A percentile compares a stretch with the other conserved stretches of the same genome.
Conservation (phyloP, 257 asterid genomes). For the Osmanthus fragrans region DNA sequence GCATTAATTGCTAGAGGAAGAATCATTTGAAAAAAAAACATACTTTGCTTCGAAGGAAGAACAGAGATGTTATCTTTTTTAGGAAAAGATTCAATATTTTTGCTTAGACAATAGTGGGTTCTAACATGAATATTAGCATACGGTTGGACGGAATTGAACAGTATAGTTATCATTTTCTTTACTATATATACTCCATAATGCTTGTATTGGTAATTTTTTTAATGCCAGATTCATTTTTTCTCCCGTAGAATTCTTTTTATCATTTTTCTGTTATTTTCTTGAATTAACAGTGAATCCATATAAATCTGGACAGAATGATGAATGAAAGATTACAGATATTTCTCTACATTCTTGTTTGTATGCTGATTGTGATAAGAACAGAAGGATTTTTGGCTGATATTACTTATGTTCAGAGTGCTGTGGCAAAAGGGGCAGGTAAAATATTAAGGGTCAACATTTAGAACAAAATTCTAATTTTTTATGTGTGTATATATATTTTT, state of each 20-base stretch:
- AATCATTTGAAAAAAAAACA: no score
- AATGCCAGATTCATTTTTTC: background rate
- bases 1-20: background rate
- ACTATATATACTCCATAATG: background rate
- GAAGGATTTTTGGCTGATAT: slow-evolving; percentile 41
- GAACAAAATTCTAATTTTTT: background rate
- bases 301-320: slow-evolving; percentile 32
- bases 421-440: slow-evolving; percentile 65
- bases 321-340: slow-evolving; percentile 22
- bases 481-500: background rate
- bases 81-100: background rate
- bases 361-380: slow-evolving; percentile 32
- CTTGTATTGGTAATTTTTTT: background rate
- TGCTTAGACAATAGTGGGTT: background rate
- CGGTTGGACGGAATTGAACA: no score
- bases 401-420: slow-evolving; percentile 54
- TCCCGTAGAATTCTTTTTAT: background rate
- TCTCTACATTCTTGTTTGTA: slow-evolving; percentile 31
- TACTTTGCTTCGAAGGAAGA: no score
- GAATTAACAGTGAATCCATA: background rate
- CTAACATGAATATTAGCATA: no score
- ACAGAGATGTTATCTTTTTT: background rate
- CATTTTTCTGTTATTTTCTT: background rate
- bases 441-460: background rate
- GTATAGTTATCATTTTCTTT: no score